Conservation (phyloP, 164 flowering plant genomes). For the Aristolochia contorta region DNA sequence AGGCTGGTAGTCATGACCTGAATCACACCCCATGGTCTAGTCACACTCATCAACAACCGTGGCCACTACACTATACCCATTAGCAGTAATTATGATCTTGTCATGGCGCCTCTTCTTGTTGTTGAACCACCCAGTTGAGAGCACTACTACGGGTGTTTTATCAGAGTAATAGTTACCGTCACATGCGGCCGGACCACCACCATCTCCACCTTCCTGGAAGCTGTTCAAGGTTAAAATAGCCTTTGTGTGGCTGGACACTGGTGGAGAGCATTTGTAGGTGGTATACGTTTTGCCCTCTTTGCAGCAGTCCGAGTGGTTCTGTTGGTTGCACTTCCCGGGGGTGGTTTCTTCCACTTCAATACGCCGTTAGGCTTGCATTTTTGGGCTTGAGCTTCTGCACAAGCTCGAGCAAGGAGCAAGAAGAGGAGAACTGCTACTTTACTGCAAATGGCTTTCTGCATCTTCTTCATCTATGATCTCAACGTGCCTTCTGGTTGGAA, state of each 20-base stretch:
- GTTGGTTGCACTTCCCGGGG: constrained; percentile 4
- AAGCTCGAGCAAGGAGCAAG: neutral
- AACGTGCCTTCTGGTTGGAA: too few relatives aligned
- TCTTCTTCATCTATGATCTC: too few relatives aligned
- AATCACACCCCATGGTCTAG: constrained; percentile 21
- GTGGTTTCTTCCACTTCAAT: constrained; percentile 11
- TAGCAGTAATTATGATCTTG: constrained; percentile 16
- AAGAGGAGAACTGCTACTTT: neutral
- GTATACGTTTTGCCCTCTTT: constrained; percentile 4
- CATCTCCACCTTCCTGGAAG: constrained; percentile 13
- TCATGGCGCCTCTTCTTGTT: constrained; percentile 11
- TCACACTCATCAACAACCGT: constrained; percentile 33
- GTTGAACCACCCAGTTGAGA: constrained; percentile 21
- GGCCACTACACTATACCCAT: constrained; percentile 20
- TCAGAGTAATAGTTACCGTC: constrained; percentile 12
- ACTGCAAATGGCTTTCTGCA: too few relatives aligned
- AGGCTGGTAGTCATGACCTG: constrained; percentile 17
- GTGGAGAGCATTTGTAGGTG: constrained; percentile 11
- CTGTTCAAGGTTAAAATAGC: constrained; percentile 12
- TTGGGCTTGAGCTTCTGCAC: neutral
- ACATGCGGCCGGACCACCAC: constrained; percentile 15
- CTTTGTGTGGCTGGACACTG: constrained; percentile 2
- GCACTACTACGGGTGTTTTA: constrained; percentile 11
- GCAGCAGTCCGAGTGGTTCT: constrained; percentile 11
- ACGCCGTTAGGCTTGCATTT: constrained; percentile 9